Evolutionary conservation across 2,329 filamentous ascomycete genomes (phyloP), one percentile per base, ranked within the genome.

Genomic region (Lithohypha guttulata): DNA sequence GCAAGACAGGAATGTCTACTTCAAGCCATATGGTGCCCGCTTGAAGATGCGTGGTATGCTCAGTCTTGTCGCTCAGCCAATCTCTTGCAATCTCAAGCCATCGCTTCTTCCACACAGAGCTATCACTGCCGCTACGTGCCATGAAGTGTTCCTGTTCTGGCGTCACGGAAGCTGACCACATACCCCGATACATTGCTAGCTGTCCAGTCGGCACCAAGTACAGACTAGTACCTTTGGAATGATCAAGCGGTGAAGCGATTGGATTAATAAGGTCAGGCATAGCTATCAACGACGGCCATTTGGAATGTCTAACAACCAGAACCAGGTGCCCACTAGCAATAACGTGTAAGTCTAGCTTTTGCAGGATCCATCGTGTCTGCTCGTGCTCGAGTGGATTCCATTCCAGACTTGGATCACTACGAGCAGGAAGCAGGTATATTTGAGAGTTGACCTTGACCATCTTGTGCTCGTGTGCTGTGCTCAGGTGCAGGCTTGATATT

Each of bases 251-350:
- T n/a, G 11, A 21, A 13, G 18, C 18, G 8, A 21, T 26, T 29
- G 34, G 15, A 13, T 21, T 19, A 13, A 37, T 30, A 9, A 29
- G 19, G 18, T 37, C 34, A 8, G 34, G n/a, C 10, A 29, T 7
- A 5, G 26, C 11, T 21, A 14, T 29, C 34, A 37, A 29, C 6
- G 23, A 14, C 2, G 34, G 18, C 34, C 34, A 37, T 17, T 20
- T 19, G 17, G 34, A 10, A 37, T 28, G 17, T 4, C 19, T 7
- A 3, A 39, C 20, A 15, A 43, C 41, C 27, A 51, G 29, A 17
- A 51, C 39, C n/a, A 51, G 41, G 17, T 50, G 46, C 3, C 49
- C 47, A 17, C 42, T 44, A 7, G 35, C 32, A 8, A 49, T 35
- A 11, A 51, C 34, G 25, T 51, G 49, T 15, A 51, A 22, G 23